These are phyloP conservation scores for Claviceps lovelessii DNA, from an alignment of 2,329 filamentous ascomycete genomes.

Conservation along the genomic window DNA sequence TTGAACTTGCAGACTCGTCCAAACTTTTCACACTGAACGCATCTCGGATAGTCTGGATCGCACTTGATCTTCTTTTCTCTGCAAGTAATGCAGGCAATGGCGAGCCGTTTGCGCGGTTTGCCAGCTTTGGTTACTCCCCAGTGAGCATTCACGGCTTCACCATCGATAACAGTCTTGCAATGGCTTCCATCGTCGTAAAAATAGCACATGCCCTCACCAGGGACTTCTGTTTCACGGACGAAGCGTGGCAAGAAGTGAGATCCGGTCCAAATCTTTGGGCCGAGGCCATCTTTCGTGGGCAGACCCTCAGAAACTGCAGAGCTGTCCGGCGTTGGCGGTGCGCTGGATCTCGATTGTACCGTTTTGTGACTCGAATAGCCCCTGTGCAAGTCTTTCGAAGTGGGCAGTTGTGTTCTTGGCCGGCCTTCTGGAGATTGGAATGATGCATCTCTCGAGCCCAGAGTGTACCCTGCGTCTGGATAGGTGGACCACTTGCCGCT, in stretches of 20 bases:
- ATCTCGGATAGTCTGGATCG: slow-evolving; percentile 75
- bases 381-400: slow-evolving; percentile 17
- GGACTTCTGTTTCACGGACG: slow-evolving; percentile 49
- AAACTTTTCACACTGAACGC: slow-evolving; percentile 85
- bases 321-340: slow-evolving; percentile 16
- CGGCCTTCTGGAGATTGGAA: slow-evolving; percentile 22
- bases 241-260: slow-evolving; percentile 54
- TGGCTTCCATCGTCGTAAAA: slow-evolving; percentile 76
- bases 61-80: slow-evolving; percentile 97
- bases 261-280: slow-evolving; percentile 56
- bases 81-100: slow-evolving; percentile 85
- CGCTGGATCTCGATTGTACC: slow-evolving; percentile 13
- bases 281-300: slow-evolving; percentile 43
- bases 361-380: slow-evolving; percentile 15
- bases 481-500: slow-evolving; percentile 23
- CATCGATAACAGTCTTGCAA: slow-evolving; percentile 72
- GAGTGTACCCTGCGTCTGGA: slow-evolving; percentile 29
- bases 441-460: slow-evolving; percentile 26
- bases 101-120: slow-evolving; percentile 79
- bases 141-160: slow-evolving; percentile 73
- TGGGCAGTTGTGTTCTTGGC: slow-evolving; percentile 23
- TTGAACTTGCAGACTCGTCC: slow-evolving; percentile 73
- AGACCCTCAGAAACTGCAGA: slow-evolving; percentile 26
- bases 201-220: slow-evolving; percentile 69
- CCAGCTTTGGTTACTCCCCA: slow-evolving; percentile 93